Evolutionary conservation across 2,329 filamentous ascomycete genomes (phyloP).

Genomic region (Cladophialophora bantiana): DNA sequence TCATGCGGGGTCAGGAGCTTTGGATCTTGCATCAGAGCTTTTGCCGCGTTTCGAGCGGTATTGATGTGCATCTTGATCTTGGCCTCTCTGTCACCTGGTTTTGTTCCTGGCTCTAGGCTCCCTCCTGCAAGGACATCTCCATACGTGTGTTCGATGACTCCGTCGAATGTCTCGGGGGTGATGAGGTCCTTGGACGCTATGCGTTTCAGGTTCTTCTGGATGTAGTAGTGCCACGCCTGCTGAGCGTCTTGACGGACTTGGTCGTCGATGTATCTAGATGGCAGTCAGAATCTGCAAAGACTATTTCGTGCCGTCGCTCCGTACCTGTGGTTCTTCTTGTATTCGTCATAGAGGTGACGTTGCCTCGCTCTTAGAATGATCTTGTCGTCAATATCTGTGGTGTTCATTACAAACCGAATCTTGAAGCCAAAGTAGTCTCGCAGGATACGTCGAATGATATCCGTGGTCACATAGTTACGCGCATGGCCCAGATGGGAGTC

Average conservation of each 20-base stretch:
- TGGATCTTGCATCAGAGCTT: constrained; percentile 52
- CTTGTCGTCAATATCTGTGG: constrained; percentile 83
- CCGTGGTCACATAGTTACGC: constrained; percentile 87
- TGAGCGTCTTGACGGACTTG: constrained; percentile 59
- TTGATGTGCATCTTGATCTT: constrained; percentile 90
- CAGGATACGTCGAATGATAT: constrained; percentile 84
- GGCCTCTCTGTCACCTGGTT: constrained; percentile 77
- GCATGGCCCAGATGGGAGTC: constrained; percentile 84
- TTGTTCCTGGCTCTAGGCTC: constrained; percentile 59
- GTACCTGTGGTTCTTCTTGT: constrained; percentile 61
- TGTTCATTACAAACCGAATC: constrained; percentile 90
- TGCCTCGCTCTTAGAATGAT: constrained; percentile 74
- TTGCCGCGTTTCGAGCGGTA: constrained; percentile 62
- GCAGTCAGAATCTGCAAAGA: constrained; percentile 26
- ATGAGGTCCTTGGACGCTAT: constrained; percentile 52
- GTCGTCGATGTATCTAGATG: constrained; percentile 44
- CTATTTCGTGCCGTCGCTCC: background rate
- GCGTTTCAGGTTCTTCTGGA: constrained; percentile 72
- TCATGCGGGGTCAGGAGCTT: constrained; percentile 45
- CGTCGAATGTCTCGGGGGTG: constrained; percentile 55
- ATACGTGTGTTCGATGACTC: constrained; percentile 60
- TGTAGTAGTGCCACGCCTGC: constrained; percentile 62
- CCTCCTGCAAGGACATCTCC: constrained; percentile 62
- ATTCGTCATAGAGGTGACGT: constrained; percentile 76
- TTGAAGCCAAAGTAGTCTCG: constrained; percentile 82